Evolutionary conservation across 2,329 filamentous ascomycete genomes (phyloP).

Genomic region (Diatrype stigma): DNA sequence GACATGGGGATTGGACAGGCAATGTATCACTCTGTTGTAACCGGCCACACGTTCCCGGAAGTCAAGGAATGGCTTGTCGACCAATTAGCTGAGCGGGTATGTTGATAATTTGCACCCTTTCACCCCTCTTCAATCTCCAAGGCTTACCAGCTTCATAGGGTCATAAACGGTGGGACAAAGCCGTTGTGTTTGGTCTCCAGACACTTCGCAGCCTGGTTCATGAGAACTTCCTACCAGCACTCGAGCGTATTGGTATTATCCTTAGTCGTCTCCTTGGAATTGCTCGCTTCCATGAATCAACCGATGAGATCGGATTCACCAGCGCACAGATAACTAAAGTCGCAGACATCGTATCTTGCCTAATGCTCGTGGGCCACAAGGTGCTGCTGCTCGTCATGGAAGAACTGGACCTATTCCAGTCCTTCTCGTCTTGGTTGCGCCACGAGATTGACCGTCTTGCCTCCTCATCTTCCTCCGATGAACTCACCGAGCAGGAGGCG

Average conservation of each 20-base stretch:
- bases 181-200: conserved; percentile 72
- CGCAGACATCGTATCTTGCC: conserved; percentile 67
- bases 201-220: conserved; percentile 74
- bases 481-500: conserved; percentile 73
- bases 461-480: conserved; percentile 61
- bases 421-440: conserved; percentile 80
- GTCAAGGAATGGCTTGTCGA: conserved; percentile 88
- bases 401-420: conserved; percentile 71
- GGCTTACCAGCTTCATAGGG: conserved; percentile 48
- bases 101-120: conserved; percentile 18
- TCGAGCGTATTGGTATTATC: conserved; percentile 78
- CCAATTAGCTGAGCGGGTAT: conserved; percentile 71
- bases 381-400: conserved; percentile 67
- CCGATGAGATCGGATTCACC: conserved; percentile 63
- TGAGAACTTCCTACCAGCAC: conserved; percentile 81
- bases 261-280: conserved; percentile 80
- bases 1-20: conserved; percentile 64
- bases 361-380: conserved; percentile 72
- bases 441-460: conserved; percentile 76
- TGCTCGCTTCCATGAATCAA: conserved; percentile 70
- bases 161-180: conserved; percentile 93
- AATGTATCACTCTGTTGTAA: conserved; percentile 79
- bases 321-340: conserved; percentile 59
- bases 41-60: conserved; percentile 70
- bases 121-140: not conserved